These are phyloP conservation scores for Backusella luteola DNA, from an alignment of 192 early-diverging fungal genomes.

Conservation along the genomic window DNA sequence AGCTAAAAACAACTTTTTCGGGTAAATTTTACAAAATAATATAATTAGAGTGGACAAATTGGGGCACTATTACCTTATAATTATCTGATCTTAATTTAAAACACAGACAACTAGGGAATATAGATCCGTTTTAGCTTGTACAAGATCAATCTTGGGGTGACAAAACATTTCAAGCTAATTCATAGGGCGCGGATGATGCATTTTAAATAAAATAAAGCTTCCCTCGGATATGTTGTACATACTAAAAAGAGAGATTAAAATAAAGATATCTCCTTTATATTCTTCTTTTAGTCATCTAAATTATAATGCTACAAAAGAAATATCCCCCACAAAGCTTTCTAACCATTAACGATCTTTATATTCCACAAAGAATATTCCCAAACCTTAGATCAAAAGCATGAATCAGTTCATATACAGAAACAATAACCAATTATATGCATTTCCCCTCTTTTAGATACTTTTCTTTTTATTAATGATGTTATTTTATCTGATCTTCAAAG, in stretches of 20 bases:
- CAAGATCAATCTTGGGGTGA: neutral
- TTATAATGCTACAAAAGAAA: neutral
- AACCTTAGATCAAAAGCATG: neutral
- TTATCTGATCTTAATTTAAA: neutral
- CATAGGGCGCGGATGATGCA: neutral
- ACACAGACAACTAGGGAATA: neutral
- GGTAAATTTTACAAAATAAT: slow-evolving; percentile 7
- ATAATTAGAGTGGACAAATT: neutral
- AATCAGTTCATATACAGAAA: neutral
- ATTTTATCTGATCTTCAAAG: neutral
- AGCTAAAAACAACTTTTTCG: neutral
- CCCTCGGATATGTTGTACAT: neutral
- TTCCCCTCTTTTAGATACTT: neutral
- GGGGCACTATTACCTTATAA: neutral
- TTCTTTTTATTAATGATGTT: neutral
- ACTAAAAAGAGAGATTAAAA: neutral
- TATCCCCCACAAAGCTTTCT: neutral
- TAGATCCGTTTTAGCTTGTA: neutral
- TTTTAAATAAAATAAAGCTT: neutral
- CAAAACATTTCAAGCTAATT: neutral
- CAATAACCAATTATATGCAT: neutral
- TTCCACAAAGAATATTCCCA: neutral
- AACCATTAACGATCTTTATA: neutral
- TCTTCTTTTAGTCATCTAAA: neutral
- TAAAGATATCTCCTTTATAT: neutral